phyloP scores from a whole-genome alignment of 2,329 filamentous ascomycete species.

The Endoconidiophora laricicola region DNA sequence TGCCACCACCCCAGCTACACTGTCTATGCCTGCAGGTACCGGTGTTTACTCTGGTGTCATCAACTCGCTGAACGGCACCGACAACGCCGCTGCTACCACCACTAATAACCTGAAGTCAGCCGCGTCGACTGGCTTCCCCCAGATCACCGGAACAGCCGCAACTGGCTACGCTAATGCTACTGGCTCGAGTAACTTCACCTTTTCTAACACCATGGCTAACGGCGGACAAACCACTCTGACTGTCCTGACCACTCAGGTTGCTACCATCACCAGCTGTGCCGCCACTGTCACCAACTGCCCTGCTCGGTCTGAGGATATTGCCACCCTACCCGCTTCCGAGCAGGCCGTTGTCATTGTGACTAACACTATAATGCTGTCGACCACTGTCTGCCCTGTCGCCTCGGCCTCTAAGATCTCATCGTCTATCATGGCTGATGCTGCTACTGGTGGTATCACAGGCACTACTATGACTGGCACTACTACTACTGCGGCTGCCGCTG shows the following conservation, averaged over 20 bases:
- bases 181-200: conserved; percentile 15
- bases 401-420: conserved; percentile 26
- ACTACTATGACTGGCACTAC: conserved; percentile 20
- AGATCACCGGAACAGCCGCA: conserved; percentile 1
- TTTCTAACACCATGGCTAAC: conserved; percentile 14
- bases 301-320: conserved; percentile 19
- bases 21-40: not conserved
- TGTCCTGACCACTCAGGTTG: conserved; percentile 36
- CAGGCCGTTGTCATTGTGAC: conserved; percentile 22
- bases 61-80: conserved; percentile 6
- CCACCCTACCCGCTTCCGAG: conserved; percentile 22
- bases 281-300: conserved; percentile 42
- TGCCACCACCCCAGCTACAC: not conserved
- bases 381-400: conserved; percentile 29
- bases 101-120: not conserved
- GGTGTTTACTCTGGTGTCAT: not conserved
- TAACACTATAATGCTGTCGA: conserved; percentile 24
- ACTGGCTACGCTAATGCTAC: conserved; percentile 13
- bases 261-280: conserved; percentile 42
- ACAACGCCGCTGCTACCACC: not conserved
- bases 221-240: conserved; percentile 25
- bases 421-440: conserved; percentile 22
- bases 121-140: not conserved
- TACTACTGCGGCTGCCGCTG: conserved; percentile 28
- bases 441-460: conserved; percentile 23